A percentile compares a stretch with the other conserved stretches of the same genome.
Conservation (phyloP, 495 filamentous ascomycete species). For the Penicillium coffeae region DNA sequence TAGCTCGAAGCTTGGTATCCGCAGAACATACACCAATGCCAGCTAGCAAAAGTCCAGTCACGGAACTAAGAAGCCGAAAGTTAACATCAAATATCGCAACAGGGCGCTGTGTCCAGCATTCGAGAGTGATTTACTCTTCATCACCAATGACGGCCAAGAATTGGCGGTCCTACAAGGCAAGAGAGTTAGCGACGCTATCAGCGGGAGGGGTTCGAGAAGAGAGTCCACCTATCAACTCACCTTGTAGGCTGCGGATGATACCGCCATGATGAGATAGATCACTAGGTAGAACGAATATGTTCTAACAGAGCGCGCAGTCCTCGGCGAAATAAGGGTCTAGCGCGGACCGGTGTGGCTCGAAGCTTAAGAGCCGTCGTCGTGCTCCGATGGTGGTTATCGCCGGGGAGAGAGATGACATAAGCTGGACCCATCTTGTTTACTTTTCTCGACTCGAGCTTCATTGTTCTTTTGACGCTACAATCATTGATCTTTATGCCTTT, state of each 20-base stretch:
- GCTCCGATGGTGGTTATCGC: slow-evolving; percentile 19
- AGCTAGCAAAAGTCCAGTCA: slow-evolving; percentile 89
- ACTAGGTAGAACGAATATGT: background rate
- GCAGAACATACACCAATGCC: slow-evolving; percentile 77
- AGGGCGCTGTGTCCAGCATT: background rate
- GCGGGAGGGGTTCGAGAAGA: slow-evolving; percentile 8
- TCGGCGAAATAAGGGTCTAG: background rate
- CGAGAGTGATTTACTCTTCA: slow-evolving; percentile 60
- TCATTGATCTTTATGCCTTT: slow-evolving; percentile 10
- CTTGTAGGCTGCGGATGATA: slow-evolving; percentile 37
- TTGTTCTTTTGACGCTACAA: slow-evolving; percentile 1
- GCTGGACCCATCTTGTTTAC: slow-evolving; percentile 28
- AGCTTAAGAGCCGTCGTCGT: slow-evolving; percentile 3
- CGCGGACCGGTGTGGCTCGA: background rate
- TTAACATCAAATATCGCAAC: slow-evolving; percentile 16
- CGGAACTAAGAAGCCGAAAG: slow-evolving; percentile 62
- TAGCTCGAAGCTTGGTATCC: slow-evolving; percentile 1
- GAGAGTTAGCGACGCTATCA: slow-evolving; percentile 20
- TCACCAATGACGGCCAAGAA: slow-evolving; percentile 98
- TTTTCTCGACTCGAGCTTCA: slow-evolving; percentile 6
- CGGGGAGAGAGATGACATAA: slow-evolving; percentile 17
- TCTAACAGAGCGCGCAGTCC: background rate
- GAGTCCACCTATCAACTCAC: slow-evolving; percentile 19
- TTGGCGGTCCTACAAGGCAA: slow-evolving; percentile 66
- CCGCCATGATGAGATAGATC: slow-evolving; percentile 30